Conservation (phyloP, 176 grass and related monocot species). For the Aegilops umbellulata region DNA sequence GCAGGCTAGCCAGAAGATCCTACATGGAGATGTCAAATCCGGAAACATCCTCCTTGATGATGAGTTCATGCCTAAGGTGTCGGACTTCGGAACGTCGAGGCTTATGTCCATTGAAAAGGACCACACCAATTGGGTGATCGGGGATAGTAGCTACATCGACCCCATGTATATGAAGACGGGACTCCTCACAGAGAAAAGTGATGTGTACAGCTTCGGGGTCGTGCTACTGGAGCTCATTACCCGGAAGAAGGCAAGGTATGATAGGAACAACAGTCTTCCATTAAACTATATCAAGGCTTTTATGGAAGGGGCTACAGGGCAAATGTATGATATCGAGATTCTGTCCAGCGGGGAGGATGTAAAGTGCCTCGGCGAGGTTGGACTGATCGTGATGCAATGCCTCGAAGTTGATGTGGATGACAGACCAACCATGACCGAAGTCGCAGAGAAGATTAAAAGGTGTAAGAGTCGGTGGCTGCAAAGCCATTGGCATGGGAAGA, state of each 20-base stretch:
- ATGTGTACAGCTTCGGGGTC: neutral
- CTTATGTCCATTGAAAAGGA: neutral
- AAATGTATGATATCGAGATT: neutral
- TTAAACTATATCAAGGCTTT: neutral
- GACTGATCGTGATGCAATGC: neutral
- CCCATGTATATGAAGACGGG: neutral
- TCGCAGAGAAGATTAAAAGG: neutral
- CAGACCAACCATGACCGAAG: neutral
- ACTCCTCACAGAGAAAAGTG: neutral
- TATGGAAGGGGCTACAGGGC: neutral
- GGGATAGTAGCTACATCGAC: conserved; percentile 4
- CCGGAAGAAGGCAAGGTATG: neutral
- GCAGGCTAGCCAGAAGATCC: neutral
- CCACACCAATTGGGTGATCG: neutral
- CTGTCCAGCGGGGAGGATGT: neutral
- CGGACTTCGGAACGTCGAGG: neutral
- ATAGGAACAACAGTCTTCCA: neutral
- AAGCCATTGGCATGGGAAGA: neutral
- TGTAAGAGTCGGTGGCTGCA: neutral
- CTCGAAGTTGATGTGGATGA: neutral
- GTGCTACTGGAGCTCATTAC: conserved; percentile 14
- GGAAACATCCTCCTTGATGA: neutral
- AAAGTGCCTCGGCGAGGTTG: neutral
- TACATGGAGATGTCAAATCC: neutral
- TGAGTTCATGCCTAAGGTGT: neutral